Base-by-base conservation (phyloP, 1,139 yeast genomes). In the Hansenula lynferdii region DNA sequence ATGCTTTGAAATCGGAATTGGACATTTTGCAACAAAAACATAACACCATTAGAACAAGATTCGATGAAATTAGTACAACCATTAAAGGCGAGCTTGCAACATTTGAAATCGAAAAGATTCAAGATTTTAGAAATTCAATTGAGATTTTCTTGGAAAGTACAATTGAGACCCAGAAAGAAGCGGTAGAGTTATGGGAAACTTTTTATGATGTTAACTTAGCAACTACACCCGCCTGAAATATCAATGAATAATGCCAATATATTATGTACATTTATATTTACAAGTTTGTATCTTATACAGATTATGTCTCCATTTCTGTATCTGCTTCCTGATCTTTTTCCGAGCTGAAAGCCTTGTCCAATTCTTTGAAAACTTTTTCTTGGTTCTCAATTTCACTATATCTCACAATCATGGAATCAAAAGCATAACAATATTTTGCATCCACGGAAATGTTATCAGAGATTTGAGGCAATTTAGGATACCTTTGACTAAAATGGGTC, bases 171-270 rank as follows among this genome's bases (percentile, higher is more conserved):
- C 98, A 92, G 60, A 94, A 92, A 64, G 97, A 89, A 59, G 80
- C 92, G 25, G 92, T 92, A 50, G 98, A 92, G 61, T 62, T 86
- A 24, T 92, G 97, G 95, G 97, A 92, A 62, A 85, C 96, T 0
- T 92, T 85, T 52, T 82, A 81, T 53, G 47, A 44, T 25, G 34
- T 35, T 10, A 42, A 47, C 19, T 37, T 53, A 17, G 10, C 38
- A 8, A 14, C n/a, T n/a, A n/a, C 22, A 8, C 33, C 15, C 5
- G 31, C 25, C 16, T 28, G 9, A 28, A 28, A n/a, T n/a, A n/a
- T n/a, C n/a, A 8, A 29, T 29, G 31, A 29, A 27, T 29, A 12
- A 29, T 19, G 31, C 8, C 10, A 12, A 5, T 27, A 9, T 27
- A 17, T 27, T 27, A n/a, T 17, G 18, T 17, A n/a, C n/a, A n/a